Evolutionary conservation across 805 yeast genomes (phyloP).

Genomic region (Metahyphopichia silvanorum): DNA sequence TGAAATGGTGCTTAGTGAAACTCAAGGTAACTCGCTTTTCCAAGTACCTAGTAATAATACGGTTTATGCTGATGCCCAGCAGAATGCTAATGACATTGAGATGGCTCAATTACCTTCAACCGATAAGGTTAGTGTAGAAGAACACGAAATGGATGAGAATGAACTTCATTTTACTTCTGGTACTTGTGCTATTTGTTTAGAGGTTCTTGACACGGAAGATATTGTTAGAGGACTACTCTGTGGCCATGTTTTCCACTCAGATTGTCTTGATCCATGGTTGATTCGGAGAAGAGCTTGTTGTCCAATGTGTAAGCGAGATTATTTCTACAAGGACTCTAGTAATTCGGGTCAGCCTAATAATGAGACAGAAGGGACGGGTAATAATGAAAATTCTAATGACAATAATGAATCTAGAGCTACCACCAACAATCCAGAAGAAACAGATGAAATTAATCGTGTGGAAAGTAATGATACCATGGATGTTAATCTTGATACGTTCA

Average conservation of each 20-base stretch:
- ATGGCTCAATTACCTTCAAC: background rate
- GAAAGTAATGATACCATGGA: constrained; percentile 10
- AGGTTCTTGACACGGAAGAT: constrained; percentile 58
- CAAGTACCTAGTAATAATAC: background rate
- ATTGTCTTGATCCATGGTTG: constrained; percentile 81
- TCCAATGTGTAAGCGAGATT: constrained; percentile 78
- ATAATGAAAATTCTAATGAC: constrained; percentile 2
- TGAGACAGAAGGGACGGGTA: background rate
- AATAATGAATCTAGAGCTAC: constrained; percentile 3
- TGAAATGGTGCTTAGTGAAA: background rate
- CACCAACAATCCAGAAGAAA: constrained; percentile 3
- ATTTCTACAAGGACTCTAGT: constrained; percentile 39
- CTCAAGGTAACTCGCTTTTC: background rate
- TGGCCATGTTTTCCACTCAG: constrained; percentile 79
- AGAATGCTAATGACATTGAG: constrained; percentile 1
- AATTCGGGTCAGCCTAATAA: constrained; percentile 4
- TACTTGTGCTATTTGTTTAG: constrained; percentile 76
- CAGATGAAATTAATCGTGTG: constrained; percentile 2
- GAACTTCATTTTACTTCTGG: constrained; percentile 60
- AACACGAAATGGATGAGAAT: constrained; percentile 3
- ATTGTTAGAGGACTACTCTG: constrained; percentile 71
- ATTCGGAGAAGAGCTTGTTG: constrained; percentile 73
- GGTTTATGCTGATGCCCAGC: background rate
- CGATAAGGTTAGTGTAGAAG: background rate
- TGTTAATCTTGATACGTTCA: constrained; percentile 28